Percentiles rank a stretch among this genome's conserved stretches.
Conservation (phyloP, 805 yeast species). For the Metschnikowia continentalis region DNA sequence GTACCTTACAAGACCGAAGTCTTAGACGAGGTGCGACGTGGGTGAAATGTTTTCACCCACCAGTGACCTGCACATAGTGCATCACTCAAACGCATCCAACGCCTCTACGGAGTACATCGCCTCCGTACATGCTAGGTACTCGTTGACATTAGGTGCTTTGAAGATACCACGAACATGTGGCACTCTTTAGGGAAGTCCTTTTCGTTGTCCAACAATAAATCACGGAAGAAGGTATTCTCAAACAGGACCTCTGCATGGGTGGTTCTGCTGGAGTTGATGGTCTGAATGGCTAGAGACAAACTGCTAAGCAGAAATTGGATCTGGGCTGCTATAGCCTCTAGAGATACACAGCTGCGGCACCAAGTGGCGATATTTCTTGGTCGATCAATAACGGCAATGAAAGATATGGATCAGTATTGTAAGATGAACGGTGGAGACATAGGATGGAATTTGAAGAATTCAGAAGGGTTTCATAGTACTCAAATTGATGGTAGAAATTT, state of each 20-base stretch:
- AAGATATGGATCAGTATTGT: constrained; percentile 12
- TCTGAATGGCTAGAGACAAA: constrained; percentile 40
- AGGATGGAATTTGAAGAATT: no score
- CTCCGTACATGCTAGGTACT: no score
- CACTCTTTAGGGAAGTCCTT: constrained; percentile 19
- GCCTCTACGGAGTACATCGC: no score
- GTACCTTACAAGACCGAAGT: no score
- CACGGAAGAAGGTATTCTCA: constrained; percentile 45
- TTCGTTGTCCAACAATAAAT: constrained; percentile 40
- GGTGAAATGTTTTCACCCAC: no score
- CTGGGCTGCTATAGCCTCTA: constrained; percentile 55
- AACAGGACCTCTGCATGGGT: constrained; percentile 52
- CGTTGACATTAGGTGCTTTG: no score
- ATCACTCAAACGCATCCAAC: no score
- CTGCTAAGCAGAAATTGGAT: constrained; percentile 44
- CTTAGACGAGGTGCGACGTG: no score
- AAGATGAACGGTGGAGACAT: no score
- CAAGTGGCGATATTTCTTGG: constrained; percentile 48
- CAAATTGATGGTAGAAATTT: no score
- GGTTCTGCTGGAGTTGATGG: constrained; percentile 54
- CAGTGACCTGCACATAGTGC: no score
- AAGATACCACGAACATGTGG: constrained; percentile 45
- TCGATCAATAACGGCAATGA: constrained; percentile 38
- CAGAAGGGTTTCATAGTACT: no score
- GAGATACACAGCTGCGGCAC: constrained; percentile 49